These are phyloP conservation scores for Musa troglodytarum DNA, from an alignment of 176 grass and related monocot genomes.

Conservation along the genomic window DNA sequence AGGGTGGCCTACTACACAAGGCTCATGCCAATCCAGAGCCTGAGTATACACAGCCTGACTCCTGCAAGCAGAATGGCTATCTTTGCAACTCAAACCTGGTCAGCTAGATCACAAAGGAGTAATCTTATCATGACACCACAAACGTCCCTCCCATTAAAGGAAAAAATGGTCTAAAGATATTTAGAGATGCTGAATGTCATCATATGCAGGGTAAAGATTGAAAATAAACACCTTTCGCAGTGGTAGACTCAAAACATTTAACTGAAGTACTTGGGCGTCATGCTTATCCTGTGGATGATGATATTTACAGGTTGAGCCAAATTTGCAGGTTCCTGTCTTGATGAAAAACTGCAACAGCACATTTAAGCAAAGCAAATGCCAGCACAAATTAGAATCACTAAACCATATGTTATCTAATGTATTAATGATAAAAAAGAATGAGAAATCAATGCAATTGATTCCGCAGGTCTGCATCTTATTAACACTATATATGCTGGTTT, in stretches of 20 bases:
- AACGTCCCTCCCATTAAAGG: no score
- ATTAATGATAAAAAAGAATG: not conserved
- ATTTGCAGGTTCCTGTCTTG: slow-evolving; percentile 40
- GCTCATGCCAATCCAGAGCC: no score
- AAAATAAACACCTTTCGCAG: slow-evolving; percentile 32
- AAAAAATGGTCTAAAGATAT: not conserved
- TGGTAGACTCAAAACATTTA: slow-evolving; percentile 36
- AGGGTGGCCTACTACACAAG: no score
- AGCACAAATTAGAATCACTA: not conserved
- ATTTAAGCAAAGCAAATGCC: not conserved
- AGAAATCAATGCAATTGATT: not conserved
- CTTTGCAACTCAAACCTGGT: no score
- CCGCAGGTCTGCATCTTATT: not conserved
- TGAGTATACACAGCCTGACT: no score
- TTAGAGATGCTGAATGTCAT: not conserved
- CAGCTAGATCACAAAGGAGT: no score
- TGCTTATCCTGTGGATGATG: slow-evolving; percentile 34
- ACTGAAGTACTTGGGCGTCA: slow-evolving; percentile 18
- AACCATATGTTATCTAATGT: not conserved
- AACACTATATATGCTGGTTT: not conserved
- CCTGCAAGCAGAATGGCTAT: no score
- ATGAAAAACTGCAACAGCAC: slow-evolving; percentile 36
- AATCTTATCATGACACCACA: no score
- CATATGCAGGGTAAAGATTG: not conserved
- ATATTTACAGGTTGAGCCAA: slow-evolving; percentile 31